These are phyloP conservation scores for Podospora sp. DNA, from an alignment of 495 filamentous ascomycete species.

Conservation along the genomic window DNA sequence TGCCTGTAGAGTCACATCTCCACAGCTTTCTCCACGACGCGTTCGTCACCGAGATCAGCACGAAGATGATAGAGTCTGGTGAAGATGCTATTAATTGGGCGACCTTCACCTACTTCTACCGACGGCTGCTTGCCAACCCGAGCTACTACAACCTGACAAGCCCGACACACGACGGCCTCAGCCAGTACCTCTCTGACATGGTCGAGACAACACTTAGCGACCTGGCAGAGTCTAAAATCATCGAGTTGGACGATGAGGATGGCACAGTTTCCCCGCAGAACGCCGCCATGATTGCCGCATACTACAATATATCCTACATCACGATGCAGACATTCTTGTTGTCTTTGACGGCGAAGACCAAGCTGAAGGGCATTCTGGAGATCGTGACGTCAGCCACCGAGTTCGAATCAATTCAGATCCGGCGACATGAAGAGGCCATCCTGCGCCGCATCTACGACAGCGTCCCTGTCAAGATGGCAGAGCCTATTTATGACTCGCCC, in stretches of 20 bases:
- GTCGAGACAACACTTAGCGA: constrained; percentile 94
- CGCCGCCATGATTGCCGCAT: constrained; percentile 95
- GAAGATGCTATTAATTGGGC: constrained; percentile 99
- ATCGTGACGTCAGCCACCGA: constrained; percentile 97
- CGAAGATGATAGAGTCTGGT: constrained; percentile 86
- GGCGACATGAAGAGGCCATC: constrained; percentile 87
- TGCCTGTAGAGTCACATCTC: constrained; percentile 93
- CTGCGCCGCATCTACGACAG: constrained; percentile 92
- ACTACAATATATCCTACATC: constrained; percentile 99
- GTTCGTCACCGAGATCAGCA: constrained; percentile 95
- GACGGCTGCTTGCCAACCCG: constrained; percentile 93
- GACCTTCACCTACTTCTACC: constrained; percentile 98
- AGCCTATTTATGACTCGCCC: constrained; percentile 84
- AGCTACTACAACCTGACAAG: constrained; percentile 93
- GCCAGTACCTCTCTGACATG: constrained; percentile 90
- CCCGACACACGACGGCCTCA: constrained; percentile 88
- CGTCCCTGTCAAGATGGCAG: constrained; percentile 90
- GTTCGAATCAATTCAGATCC: constrained; percentile 93
- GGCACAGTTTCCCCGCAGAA: constrained; percentile 89
- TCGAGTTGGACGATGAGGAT: constrained; percentile 96
- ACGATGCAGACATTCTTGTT: constrained; percentile 99
- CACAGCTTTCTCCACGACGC: constrained; percentile 91
- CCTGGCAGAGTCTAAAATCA: constrained; percentile 88
- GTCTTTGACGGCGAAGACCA: constrained; percentile 84
- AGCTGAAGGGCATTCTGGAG: constrained; percentile 93